phyloP scores from a whole-genome alignment of 2,329 filamentous ascomycete genomes.

The Colletotrichum caudatum region DNA sequence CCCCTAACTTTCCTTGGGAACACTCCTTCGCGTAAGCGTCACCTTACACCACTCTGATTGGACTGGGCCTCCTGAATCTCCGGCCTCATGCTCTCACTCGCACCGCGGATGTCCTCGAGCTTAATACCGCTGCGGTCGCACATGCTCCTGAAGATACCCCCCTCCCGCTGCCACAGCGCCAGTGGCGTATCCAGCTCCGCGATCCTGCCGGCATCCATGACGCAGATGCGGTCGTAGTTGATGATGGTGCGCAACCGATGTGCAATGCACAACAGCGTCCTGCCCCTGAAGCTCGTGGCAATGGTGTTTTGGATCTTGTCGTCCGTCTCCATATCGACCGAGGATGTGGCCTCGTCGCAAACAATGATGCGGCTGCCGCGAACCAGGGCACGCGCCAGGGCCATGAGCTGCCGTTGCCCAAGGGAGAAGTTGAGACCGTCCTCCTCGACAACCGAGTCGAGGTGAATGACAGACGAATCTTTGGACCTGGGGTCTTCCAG shows the following conservation, averaged over 20 bases:
- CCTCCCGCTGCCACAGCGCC: conserved; percentile 74
- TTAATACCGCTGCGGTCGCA: conserved; percentile 87
- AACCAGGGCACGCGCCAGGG: conserved; percentile 89
- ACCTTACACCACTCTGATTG: conserved; percentile 37
- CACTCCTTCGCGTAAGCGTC: neutral
- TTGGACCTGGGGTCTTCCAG: conserved; percentile 43
- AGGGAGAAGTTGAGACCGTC: conserved; percentile 97
- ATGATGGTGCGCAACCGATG: conserved; percentile 94
- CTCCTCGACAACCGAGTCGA: conserved; percentile 89
- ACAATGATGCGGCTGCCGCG: conserved; percentile 91
- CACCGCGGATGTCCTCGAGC: conserved; percentile 64
- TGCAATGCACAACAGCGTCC: conserved; percentile 91
- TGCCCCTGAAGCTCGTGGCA: conserved; percentile 83
- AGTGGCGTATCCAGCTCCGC: conserved; percentile 86
- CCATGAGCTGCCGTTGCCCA: conserved; percentile 95
- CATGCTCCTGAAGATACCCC: conserved; percentile 89
- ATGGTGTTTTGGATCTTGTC: conserved; percentile 95
- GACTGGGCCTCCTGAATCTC: conserved; percentile 29
- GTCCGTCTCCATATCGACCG: conserved; percentile 96
- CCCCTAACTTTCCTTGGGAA: conserved; percentile 38
- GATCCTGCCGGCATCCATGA: conserved; percentile 92
- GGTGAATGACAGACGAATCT: conserved; percentile 73
- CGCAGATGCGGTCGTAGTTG: conserved; percentile 93
- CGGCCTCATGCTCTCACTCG: conserved; percentile 52
- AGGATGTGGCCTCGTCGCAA: conserved; percentile 94